Evolutionary conservation across 805 yeast genomes (phyloP), one percentile per base, ranked within the genome.

Genomic region (Lipomyces kockii): DNA sequence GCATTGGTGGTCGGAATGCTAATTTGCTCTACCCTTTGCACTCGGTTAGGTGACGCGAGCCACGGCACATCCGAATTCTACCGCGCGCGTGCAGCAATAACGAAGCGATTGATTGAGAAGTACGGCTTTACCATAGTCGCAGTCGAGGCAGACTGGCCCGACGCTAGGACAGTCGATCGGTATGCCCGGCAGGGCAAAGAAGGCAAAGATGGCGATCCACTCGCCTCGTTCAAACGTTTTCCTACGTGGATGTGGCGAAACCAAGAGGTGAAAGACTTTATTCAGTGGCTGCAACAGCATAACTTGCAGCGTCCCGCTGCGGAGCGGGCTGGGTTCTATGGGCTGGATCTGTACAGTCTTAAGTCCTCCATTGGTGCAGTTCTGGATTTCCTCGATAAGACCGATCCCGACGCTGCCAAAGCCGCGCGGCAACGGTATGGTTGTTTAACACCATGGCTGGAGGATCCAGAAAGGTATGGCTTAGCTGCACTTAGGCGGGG

Each of bases 91-190:
- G 59, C 59, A 32, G 46, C 39, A 22, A 56, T 56, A 17, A 56
- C 59, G 9, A 32, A 56, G 46, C 46, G 46, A 34, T 20, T 56
- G 39, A 56, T 56, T 20, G 46, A 56, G 25, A 29, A 56, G 25
- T n/a, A 56, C 4, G 34, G 59, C 27, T 32, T 56, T 20, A 56
- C 22, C 49, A 32, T 56, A 17, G 22, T 56, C 25, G 59, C 59
- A 56, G 59, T 37, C 25, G 59, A 56, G 59, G 59, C 59, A 27
- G 59, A 56, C 46, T 56, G 59, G 59, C 59, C 59, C 20, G 59
- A 56, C 27, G 59, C 59, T 20, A 7, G 46, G 46, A n/a, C 51
- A 34, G 46, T 56, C 51, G 59, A 56, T 20, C 12, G 51, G 22
- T 56, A 56, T 37, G 59, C 17, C 27, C 20, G 59, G 3, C 59